Evolutionary conservation across 2,329 filamentous ascomycete species (phyloP).

Genomic region (Colletotrichum zoysiae): DNA sequence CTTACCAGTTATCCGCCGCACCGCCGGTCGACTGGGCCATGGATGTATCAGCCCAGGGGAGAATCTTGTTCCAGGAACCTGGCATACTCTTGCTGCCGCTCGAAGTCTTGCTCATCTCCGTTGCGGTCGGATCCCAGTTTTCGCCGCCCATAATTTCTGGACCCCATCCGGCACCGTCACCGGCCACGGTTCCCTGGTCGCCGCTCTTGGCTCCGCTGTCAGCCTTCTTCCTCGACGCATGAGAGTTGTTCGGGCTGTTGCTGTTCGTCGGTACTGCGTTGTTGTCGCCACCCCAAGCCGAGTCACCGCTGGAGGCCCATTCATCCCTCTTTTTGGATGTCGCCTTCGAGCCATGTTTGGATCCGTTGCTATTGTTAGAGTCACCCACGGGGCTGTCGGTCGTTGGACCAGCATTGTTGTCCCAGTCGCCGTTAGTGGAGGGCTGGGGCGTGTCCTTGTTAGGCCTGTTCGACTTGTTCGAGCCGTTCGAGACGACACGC

Average conservation of each 20-base stretch:
- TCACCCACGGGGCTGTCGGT: constrained; percentile 29
- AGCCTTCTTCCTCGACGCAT: constrained; percentile 25
- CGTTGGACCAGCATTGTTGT: constrained; percentile 41
- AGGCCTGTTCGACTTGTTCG: constrained; percentile 18
- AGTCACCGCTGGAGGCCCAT: constrained; percentile 22
- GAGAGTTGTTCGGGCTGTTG: constrained; percentile 27
- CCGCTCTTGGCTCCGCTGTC: constrained; percentile 12
- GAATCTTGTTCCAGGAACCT: constrained; percentile 34
- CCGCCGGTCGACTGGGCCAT: constrained; percentile 36
- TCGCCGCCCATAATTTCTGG: constrained; percentile 22
- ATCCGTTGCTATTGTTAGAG: constrained; percentile 32
- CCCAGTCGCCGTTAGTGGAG: constrained; percentile 34
- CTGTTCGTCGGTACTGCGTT: constrained; percentile 33
- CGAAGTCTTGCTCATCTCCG: constrained; percentile 33
- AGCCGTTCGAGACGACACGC: constrained; percentile 17
- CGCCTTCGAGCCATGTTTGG: constrained; percentile 22
- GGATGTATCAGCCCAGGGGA: constrained; percentile 35
- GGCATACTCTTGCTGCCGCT: constrained; percentile 42
- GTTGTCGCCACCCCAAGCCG: constrained; percentile 26
- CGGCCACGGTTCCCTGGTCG: constrained; percentile 9
- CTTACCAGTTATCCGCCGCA: constrained; percentile 30
- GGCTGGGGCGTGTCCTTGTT: constrained; percentile 11
- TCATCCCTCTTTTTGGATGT: constrained; percentile 17
- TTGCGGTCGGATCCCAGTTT: constrained; percentile 29
- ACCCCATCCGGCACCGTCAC: constrained; percentile 32